Evolutionary conservation across 176 grass and related monocot species (phyloP), one percentile per base, ranked within the genome.

Genomic region (Raddia guianensis): DNA sequence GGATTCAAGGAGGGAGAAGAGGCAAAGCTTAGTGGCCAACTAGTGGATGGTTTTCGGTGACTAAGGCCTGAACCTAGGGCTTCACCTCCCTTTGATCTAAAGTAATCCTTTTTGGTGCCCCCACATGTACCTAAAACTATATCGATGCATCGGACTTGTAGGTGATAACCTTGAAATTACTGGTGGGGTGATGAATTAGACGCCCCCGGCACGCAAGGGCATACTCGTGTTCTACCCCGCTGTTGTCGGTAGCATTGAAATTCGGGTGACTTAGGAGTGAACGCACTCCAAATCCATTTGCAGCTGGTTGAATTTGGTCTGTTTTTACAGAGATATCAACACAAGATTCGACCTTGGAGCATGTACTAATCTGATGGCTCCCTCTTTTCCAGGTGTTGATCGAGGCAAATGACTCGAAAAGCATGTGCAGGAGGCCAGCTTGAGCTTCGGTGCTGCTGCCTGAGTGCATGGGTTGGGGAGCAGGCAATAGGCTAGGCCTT

Each of bases 11-110:
- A 85, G 72, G 81, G 62, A 49, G 66, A 54, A 66, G 78, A 66
- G 53, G 82, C 82, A 81, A 81, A 71, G 56, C 5, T 49, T 76
- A 70, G 87, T 85, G 71, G 87, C 60, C 73, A 89, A 68, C 49
- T 78, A 60, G 63, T 79, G 37, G 37, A 71, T 76, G 55, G 6
- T 9, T 87, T 72, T 42, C 56, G 6, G 64, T 34, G 66, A 84
- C 63, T 85, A 80, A 87, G 73, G 83, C 80, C 57, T 46, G 34
- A 66, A 9, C 76, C 64, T 87, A 50, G 89, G 85, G 67, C 20
- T 82, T 82, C 46, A 59, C 87, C 59, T 72, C 67, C 49, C 14
- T 10, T 77, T 72, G 32, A 43, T 82, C 58, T 81, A 81, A 73
- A 81, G 65, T 60, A 68, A 85, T 67, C n/a, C 40, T 57, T 27